Evolutionary conservation across 1,284 basidiomycete species (phyloP), one percentile per base, ranked within the genome.

Genomic region (Kwoniella shivajii): DNA sequence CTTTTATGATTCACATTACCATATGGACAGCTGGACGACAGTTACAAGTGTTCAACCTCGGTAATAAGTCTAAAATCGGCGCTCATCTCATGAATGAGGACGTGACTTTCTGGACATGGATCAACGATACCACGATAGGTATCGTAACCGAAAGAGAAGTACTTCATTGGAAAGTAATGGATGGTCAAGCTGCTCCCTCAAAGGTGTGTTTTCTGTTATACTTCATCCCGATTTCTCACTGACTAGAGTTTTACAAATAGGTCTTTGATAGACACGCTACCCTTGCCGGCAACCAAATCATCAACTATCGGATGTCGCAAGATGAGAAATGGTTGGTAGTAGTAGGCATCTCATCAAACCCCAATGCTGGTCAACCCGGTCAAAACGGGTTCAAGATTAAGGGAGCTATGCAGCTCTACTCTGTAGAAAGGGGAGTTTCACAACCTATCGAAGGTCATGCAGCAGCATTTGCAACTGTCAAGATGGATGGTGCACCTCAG

Each of bases 361-460:
- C 91, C 10, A 88, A 86, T 49, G 74, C 78, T n/a, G 75, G 75
- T 20, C 73, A 74, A 54, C 74, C 74, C 7, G 94, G 89, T 76
- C 92, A 90, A 44, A 89, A 85, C 56, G 92, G 88, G 6, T 99
- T 98, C 88, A 98, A 96, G 80, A 90, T 97, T 77, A 97, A 97
- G 81, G 94, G 94, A 38, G 84, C 90, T 6, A 94, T 97, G 88
- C 94, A 97, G 76, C 82, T 97, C 48, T 99, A 93, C 82, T 81
- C 84, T 83, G 70, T 73, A 4, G 71, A 75, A 66, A 85, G 96
- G 20, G 90, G 88, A n/a, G 93, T 99, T 66, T 94, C 90, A 70
- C 96, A 99, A 79, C 92, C 95, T 42, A 99, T 99, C 64, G 96
- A 99, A 75, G 96, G 96, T 13, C 96, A 99, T 74, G 96, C 96